These are phyloP conservation scores for Euphorbia celastroides DNA, from an alignment of 441 rosid species.

Conservation along the genomic window DNA sequence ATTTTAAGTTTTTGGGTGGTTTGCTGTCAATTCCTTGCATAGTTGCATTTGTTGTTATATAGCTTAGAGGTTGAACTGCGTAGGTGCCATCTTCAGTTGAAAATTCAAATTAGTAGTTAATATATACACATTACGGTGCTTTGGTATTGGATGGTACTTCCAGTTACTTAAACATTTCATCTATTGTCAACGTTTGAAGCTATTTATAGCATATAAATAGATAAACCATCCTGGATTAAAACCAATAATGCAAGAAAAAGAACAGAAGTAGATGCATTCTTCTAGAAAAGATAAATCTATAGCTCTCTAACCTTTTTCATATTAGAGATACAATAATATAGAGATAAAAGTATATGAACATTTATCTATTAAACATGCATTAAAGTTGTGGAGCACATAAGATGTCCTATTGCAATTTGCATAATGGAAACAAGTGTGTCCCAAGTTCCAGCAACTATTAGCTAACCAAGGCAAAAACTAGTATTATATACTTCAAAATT, in stretches of 20 bases:
- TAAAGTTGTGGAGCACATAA: too few species aligned
- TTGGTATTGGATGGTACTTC: background rate
- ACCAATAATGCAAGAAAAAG: too few species aligned
- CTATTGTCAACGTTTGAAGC: too few species aligned
- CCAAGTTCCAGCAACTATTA: background rate
- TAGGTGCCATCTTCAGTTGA: background rate
- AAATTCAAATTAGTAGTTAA: background rate
- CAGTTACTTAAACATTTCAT: background rate
- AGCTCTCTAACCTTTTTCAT: too few species aligned
- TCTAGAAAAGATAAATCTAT: too few species aligned
- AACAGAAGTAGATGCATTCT: too few species aligned
- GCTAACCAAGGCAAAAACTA: background rate
- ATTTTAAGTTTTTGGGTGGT: constrained; percentile 7
- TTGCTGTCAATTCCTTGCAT: background rate
- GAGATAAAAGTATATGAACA: too few species aligned
- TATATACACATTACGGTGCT: background rate
- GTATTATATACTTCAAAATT: background rate
- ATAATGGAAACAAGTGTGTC: background rate
- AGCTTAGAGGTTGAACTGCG: background rate
- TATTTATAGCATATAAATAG: too few species aligned
- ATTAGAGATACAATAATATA: too few species aligned
- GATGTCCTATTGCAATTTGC: too few species aligned
- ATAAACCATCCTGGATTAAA: too few species aligned
- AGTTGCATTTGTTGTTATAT: background rate
- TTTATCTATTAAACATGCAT: too few species aligned